phyloP scores from a whole-genome alignment of 805 yeast species.

The Clavispora fructus region DNA sequence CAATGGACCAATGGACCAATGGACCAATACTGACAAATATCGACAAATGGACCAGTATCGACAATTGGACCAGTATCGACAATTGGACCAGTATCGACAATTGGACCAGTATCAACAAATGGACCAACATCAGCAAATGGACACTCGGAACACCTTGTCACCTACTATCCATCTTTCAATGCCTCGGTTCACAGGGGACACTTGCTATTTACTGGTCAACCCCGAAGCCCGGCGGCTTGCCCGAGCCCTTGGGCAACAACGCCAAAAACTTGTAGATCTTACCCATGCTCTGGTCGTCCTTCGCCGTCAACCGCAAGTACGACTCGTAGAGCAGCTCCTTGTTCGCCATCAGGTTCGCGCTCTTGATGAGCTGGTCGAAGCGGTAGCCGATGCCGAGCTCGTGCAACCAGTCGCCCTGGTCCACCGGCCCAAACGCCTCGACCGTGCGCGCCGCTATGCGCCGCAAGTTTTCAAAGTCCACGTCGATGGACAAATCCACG shows the following conservation, averaged over 20 bases:
- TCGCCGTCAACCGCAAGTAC: constrained; percentile 59
- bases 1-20: no score
- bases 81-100: no score
- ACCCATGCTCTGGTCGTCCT: constrained; percentile 66
- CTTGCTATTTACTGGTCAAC: not conserved
- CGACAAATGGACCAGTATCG: no score
- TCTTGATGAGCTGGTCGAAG: constrained; percentile 51
- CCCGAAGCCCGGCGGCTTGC: constrained; percentile 49
- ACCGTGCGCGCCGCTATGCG: constrained; percentile 14
- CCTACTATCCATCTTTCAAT: no score
- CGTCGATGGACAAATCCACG: constrained; percentile 79
- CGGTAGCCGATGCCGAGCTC: constrained; percentile 71
- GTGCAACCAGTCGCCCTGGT: constrained; percentile 78
- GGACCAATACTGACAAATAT: no score
- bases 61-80: no score
- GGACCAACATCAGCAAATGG: no score
- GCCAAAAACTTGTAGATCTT: constrained; percentile 68
- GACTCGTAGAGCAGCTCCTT: constrained; percentile 51
- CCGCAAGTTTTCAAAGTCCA: constrained; percentile 63
- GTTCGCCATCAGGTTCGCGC: constrained; percentile 34
- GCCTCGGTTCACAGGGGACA: no score
- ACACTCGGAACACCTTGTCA: no score
- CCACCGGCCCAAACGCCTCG: constrained; percentile 50
- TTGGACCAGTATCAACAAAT: no score
- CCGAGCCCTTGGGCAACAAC: constrained; percentile 42